These are phyloP conservation scores for Aspergillus neoniger DNA, from an alignment of 2,329 filamentous ascomycete genomes.

Conservation along the genomic window DNA sequence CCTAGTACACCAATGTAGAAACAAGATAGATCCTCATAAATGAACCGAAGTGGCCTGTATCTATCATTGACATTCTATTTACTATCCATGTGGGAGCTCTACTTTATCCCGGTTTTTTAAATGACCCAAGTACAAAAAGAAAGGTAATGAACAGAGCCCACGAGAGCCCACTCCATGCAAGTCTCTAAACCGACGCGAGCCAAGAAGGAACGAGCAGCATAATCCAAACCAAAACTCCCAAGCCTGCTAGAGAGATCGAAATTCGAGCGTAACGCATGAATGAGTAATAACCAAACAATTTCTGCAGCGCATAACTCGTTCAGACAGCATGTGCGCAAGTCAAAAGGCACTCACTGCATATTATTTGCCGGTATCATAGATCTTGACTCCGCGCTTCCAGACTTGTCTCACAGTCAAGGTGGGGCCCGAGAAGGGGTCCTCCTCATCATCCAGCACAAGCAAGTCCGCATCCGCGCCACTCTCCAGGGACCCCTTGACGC, in stretches of 20 bases:
- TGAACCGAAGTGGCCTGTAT: not conserved
- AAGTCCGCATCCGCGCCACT: constrained; percentile 46
- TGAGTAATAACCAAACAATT: not conserved
- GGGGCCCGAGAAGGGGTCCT: constrained; percentile 33
- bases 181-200: not conserved
- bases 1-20: too few relatives aligned
- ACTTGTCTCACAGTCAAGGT: constrained; percentile 45
- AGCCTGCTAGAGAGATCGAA: not conserved
- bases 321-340: not conserved
- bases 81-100: not conserved
- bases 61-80: not conserved
- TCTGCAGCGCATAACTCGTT: not conserved
- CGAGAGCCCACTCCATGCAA: not conserved
- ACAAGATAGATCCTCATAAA: not conserved
- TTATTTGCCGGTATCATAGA: constrained; percentile 39
- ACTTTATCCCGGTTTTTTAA: not conserved
- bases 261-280: not conserved
- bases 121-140: not conserved
- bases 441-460: constrained; percentile 40
- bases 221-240: not conserved
- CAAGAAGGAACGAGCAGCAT: not conserved
- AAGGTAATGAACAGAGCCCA: too few relatives aligned
- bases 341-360: not conserved
- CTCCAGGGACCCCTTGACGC: constrained; percentile 43
- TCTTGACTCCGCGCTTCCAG: constrained; percentile 46